A percentile compares a stretch with the other conserved stretches of the same genome.
phyloP scores from a whole-genome alignment of 1,139 yeast species.

The Sugiyamaella japonica region DNA sequence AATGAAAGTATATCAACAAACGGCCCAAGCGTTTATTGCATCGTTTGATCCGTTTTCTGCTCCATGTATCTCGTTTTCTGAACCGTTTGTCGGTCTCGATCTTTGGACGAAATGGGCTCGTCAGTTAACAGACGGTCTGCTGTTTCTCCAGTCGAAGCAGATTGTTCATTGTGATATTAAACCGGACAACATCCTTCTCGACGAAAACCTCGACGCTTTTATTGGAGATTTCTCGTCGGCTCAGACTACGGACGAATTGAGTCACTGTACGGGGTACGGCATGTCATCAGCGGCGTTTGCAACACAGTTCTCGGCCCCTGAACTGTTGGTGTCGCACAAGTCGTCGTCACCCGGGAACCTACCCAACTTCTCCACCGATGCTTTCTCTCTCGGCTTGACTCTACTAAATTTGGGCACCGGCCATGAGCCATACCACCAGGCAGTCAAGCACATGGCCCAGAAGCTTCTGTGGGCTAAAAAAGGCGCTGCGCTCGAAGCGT shows the following conservation, averaged over 20 bases:
- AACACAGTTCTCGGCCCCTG: constrained; percentile 32
- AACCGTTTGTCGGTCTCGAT: constrained; percentile 23
- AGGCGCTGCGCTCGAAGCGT: constrained; percentile 27
- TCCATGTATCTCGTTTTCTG: neutral
- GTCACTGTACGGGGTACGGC: neutral
- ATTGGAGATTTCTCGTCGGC: constrained; percentile 34
- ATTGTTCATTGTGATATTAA: constrained; percentile 81
- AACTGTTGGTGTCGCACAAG: constrained; percentile 20
- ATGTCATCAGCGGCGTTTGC: constrained; percentile 26
- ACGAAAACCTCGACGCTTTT: constrained; percentile 37
- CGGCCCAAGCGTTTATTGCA: constrained; percentile 21
- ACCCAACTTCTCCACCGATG: constrained; percentile 28
- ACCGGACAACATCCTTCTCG: constrained; percentile 85
- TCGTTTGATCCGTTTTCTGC: constrained; percentile 6
- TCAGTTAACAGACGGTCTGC: constrained; percentile 55
- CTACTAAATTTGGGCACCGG: constrained; percentile 31
- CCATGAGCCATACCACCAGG: constrained; percentile 29
- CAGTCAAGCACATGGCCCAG: constrained; percentile 29
- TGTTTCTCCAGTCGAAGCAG: constrained; percentile 52
- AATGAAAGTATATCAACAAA: constrained; percentile 24
- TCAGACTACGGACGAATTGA: constrained; percentile 11
- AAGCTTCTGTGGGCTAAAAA: constrained; percentile 31
- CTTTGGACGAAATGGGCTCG: constrained; percentile 41
- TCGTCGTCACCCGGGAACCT: neutral
- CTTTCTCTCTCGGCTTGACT: constrained; percentile 30